Evolutionary conservation across 2,329 filamentous ascomycete genomes (phyloP).

Genomic region (Raffaelea ambrosiae): DNA sequence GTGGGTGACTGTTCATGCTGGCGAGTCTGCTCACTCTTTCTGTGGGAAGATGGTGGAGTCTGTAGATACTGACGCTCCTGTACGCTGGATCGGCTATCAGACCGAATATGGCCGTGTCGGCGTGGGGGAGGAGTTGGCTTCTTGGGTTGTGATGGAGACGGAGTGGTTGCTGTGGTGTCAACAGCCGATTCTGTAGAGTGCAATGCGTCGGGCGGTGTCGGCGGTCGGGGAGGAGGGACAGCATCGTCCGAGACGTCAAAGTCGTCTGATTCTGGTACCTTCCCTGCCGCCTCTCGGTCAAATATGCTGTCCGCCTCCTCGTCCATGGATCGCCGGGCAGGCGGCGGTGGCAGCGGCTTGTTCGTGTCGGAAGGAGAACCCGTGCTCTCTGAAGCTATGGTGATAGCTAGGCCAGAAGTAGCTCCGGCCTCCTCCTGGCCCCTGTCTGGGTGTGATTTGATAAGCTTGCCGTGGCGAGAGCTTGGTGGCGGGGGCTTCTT

Average conservation of each 20-base stretch:
- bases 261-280: slow-evolving; percentile 34
- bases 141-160: not conserved
- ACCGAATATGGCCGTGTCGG: slow-evolving; percentile 37
- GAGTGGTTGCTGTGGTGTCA: not conserved
- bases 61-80: slow-evolving; percentile 12
- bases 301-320: slow-evolving; percentile 43
- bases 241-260: slow-evolving; percentile 17
- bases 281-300: slow-evolving; percentile 44
- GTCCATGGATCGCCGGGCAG: slow-evolving; percentile 35
- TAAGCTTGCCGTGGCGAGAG: slow-evolving; percentile 69
- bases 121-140: slow-evolving; percentile 35
- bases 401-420: too few relatives aligned
- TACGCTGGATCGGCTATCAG: slow-evolving; percentile 26
- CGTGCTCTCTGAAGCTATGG: too few relatives aligned
- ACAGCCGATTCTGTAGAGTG: slow-evolving; percentile 19
- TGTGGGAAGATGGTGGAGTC: slow-evolving; percentile 20
- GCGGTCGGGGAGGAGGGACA: slow-evolving; percentile 23
- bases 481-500: slow-evolving; percentile 66
- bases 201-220: slow-evolving; percentile 28
- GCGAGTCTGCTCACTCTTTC: not conserved
- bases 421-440: slow-evolving; percentile 16
- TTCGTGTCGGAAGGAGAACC: slow-evolving; percentile 42
- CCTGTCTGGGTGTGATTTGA: slow-evolving; percentile 26
- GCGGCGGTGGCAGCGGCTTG: slow-evolving; percentile 53
- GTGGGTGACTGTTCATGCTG: slow-evolving; percentile 11